phyloP scores from a whole-genome alignment of 345 rosid species.

The Leavenworthia alabamica region DNA sequence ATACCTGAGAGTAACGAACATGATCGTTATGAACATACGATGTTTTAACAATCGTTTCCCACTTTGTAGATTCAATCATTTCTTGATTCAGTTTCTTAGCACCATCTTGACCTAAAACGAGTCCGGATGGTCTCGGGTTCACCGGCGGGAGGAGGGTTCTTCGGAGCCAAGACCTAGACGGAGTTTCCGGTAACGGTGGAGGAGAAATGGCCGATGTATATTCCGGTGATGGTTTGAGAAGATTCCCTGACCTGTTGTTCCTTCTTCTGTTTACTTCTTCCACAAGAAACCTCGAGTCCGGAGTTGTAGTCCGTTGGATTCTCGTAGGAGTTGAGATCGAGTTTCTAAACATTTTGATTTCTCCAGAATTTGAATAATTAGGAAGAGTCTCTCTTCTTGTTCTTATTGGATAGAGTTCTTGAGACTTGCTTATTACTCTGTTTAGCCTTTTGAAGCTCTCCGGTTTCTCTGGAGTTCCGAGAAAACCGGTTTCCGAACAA shows the following conservation, averaged over 20 bases:
- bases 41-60: constrained; percentile 98
- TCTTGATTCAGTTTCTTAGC: constrained; percentile 34
- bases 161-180: constrained; percentile 87
- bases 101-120: constrained; percentile 25
- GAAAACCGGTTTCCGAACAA: constrained; percentile 45
- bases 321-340: constrained; percentile 30
- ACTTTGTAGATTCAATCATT: constrained; percentile 44
- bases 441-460: constrained; percentile 36
- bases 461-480: constrained; percentile 45
- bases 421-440: constrained; percentile 44
- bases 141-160: constrained; percentile 52
- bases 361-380: constrained; percentile 35
- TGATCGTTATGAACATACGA: constrained; percentile 70
- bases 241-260: constrained; percentile 9
- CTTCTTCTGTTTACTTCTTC: constrained; percentile 24
- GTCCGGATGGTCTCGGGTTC: constrained; percentile 31
- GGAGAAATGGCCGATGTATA: constrained; percentile 34
- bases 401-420: constrained; percentile 42
- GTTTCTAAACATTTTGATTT: constrained; percentile 15
- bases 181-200: constrained; percentile 65
- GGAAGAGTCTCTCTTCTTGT: constrained; percentile 41
- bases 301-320: constrained; percentile 18
- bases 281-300: constrained; percentile 19
- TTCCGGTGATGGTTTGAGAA: constrained; percentile 1
- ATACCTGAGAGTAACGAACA: constrained; percentile 84